phyloP scores from a whole-genome alignment of 768 basidiomycete species.

The Leccinum disarticulatum region DNA sequence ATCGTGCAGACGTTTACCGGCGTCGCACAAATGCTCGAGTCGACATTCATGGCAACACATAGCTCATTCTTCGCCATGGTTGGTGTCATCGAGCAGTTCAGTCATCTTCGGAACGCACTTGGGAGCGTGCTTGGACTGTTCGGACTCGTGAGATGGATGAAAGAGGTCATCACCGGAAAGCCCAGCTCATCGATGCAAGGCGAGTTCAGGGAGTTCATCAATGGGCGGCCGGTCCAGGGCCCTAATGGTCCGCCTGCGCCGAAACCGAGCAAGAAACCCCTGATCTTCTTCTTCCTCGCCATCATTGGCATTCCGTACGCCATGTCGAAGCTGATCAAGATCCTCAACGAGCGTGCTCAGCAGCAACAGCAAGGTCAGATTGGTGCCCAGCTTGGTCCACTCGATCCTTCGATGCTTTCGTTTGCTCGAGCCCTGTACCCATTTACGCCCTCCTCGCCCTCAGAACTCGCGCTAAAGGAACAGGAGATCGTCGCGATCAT shows the following conservation, averaged over 20 bases:
- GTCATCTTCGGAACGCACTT: conserved; percentile 85
- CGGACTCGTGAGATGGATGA: conserved; percentile 85
- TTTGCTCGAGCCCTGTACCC: conserved; percentile 84
- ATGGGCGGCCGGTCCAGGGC: conserved; percentile 57
- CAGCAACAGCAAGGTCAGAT: conserved; percentile 43
- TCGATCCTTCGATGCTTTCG: conserved; percentile 77
- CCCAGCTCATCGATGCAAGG: conserved; percentile 46
- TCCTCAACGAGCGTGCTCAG: conserved; percentile 65
- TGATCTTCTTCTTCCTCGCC: conserved; percentile 91
- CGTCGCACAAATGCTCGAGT: conserved; percentile 96
- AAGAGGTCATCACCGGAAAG: conserved; percentile 54
- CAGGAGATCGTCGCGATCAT: conserved; percentile 94
- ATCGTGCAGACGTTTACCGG: conserved; percentile 95
- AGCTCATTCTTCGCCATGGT: conserved; percentile 96
- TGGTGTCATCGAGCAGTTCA: conserved; percentile 93
- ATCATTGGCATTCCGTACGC: conserved; percentile 91
- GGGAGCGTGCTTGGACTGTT: conserved; percentile 94
- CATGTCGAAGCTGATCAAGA: conserved; percentile 85
- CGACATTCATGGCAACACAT: conserved; percentile 96
- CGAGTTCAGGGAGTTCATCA: conserved; percentile 79
- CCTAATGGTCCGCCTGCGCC: conserved; percentile 42
- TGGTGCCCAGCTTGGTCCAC: conserved; percentile 43
- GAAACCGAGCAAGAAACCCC: conserved; percentile 82
- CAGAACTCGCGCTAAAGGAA: conserved; percentile 79
- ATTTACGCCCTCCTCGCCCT: conserved; percentile 70